A percentile compares a stretch with the other conserved stretches of the same genome.
Evolutionary conservation across 1,139 yeast genomes (phyloP).

Genomic region (Pichia sp.): DNA sequence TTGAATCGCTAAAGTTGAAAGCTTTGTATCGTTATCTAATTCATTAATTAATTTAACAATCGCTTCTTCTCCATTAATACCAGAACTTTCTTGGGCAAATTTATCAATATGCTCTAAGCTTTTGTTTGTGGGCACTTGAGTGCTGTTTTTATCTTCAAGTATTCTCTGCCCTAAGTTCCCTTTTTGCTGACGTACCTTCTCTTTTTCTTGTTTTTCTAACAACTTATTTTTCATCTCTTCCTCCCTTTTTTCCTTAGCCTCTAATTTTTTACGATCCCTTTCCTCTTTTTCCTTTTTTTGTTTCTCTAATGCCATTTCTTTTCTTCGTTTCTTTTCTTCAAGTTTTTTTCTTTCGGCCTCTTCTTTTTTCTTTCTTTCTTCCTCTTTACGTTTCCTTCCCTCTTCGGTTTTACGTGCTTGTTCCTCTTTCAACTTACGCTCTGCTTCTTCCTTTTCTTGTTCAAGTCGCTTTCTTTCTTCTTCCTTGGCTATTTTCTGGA

Average conservation of each 20-base stretch:
- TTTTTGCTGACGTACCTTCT: neutral
- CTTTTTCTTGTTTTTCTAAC: constrained; percentile 12
- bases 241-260: constrained; percentile 23
- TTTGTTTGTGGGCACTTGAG: no score
- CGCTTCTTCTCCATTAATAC: no score
- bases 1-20: no score
- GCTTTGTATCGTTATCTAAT: no score
- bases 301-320: constrained; percentile 34
- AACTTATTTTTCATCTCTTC: constrained; percentile 21
- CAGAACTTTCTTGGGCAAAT: no score
- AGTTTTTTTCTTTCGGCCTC: constrained; percentile 37
- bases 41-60: no score
- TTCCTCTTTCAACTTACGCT: constrained; percentile 42
- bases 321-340: constrained; percentile 30
- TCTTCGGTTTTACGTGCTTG: constrained; percentile 48
- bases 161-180: neutral
- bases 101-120: no score
- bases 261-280: constrained; percentile 24
- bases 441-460: constrained; percentile 56
- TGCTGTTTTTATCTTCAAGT: no score
- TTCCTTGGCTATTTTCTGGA: constrained; percentile 64
- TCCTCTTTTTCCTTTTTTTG: constrained; percentile 31
- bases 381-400: constrained; percentile 44
- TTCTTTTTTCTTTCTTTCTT: constrained; percentile 41
- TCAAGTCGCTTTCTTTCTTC: constrained; percentile 59